Base-by-base conservation (phyloP, 805 yeast genomes). In the Hanseniaspora opuntiae region DNA sequence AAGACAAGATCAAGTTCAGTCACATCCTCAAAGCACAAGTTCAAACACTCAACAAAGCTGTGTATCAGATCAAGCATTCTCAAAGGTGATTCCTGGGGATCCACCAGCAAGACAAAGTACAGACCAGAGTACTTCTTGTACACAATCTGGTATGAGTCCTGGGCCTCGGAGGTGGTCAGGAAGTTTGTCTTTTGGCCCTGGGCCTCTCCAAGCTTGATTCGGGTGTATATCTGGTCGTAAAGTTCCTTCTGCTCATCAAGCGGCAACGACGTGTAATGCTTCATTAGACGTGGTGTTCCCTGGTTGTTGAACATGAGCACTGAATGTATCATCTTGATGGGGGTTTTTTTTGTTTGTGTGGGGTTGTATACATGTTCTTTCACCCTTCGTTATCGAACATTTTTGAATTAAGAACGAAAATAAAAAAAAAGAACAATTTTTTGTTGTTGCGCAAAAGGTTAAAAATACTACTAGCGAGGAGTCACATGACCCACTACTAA, bases 1-100 rank as follows among this genome's bases (percentile, higher is more conserved):
- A 89, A 90, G n/a, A 93, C 96, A 57, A 93, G 73, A 68, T 93
- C 98, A 60, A 93, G 73, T 64, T 93, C 98, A 66, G 96, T 89
- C 7, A 93, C 98, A 62, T 88, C 89, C 57, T 81, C 82, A 68
- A 93, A 93, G 67, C 98, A 93, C 55, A 84, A 79, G 65, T 93
- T 96, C 58, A 93, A 74, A 52, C 95, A 84, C 66, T 93, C 97
- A 3, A 93, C 98, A 73, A 93, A 90, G 42, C 93, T 97, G 65
- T 93, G 98, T 55, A 93, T 90, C 63, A 93, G 70, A 66, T 93
- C 98, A 45, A 93, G 68, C 47, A 90, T 90, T 1, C 97, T 97
- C 40, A 93, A 73, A 67, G 93, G 97, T 30, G 89, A 80, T 67
- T 93, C 98, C 64, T 89, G 97, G 57, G 85, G 93, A 67, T 93